Evolutionary conservation across 495 filamentous ascomycete species (phyloP).

Genomic region (Podospora appendiculata): DNA sequence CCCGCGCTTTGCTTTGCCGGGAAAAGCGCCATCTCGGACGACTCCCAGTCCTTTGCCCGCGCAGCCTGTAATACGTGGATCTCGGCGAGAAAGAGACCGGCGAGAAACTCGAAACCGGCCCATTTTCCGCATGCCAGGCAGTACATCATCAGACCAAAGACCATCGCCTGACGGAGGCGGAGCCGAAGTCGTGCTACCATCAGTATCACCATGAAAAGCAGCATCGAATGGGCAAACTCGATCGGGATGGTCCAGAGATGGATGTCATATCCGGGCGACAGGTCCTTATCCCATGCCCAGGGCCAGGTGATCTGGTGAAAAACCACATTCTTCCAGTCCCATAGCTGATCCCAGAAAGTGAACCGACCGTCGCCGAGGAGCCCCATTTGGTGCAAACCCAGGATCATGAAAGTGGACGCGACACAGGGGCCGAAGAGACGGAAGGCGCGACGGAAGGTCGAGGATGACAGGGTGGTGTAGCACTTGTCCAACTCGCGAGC

Average conservation of each 20-base stretch:
- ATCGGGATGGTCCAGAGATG: slow-evolving; percentile 64
- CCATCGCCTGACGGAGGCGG: slow-evolving; percentile 37
- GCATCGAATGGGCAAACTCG: slow-evolving; percentile 55
- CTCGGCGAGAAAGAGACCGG: slow-evolving; percentile 54
- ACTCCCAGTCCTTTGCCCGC: slow-evolving; percentile 12
- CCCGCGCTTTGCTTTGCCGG: background rate
- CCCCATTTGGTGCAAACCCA: slow-evolving; percentile 46
- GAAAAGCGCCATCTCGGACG: background rate
- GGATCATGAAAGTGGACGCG: slow-evolving; percentile 47
- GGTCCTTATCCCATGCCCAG: slow-evolving; percentile 46
- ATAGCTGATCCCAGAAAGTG: slow-evolving; percentile 36
- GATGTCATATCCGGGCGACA: slow-evolving; percentile 49
- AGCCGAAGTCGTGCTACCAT: slow-evolving; percentile 43
- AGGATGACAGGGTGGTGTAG: slow-evolving; percentile 42
- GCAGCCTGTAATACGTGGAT: slow-evolving; percentile 31
- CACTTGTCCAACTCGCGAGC: slow-evolving; percentile 32
- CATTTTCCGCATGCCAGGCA: slow-evolving; percentile 51
- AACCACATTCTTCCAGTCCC: slow-evolving; percentile 41
- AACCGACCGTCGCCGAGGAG: slow-evolving; percentile 23
- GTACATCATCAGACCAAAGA: slow-evolving; percentile 42
- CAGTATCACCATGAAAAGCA: slow-evolving; percentile 52
- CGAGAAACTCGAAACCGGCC: slow-evolving; percentile 52
- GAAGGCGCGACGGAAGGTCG: slow-evolving; percentile 55
- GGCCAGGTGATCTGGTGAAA: slow-evolving; percentile 41
- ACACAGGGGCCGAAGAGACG: slow-evolving; percentile 57